A percentile compares a stretch with the other conserved stretches of the same genome.
These are phyloP conservation scores for Phytopythium cucurbitacearum DNA, from an alignment of 352 stramenopile genomes.

Conservation along the genomic window DNA sequence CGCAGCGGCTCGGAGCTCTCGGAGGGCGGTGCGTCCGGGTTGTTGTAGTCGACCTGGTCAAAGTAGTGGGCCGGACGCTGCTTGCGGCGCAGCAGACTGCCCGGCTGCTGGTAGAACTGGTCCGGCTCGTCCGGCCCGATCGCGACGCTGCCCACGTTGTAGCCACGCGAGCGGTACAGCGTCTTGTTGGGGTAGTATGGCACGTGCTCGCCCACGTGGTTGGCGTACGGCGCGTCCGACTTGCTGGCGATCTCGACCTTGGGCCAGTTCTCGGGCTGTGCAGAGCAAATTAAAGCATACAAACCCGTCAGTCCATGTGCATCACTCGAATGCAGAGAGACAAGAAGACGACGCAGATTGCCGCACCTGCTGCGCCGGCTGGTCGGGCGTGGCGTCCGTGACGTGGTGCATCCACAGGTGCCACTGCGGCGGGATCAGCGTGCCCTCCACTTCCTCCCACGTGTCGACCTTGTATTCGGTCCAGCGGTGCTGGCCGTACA, in stretches of 20 bases:
- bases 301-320: background rate
- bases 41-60: slow-evolving; percentile 84
- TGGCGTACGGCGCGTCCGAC: slow-evolving; percentile 67
- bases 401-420: slow-evolving; percentile 84
- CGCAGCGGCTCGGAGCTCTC: slow-evolving; percentile 50
- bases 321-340: background rate
- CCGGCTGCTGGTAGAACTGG: slow-evolving; percentile 80
- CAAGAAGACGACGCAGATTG: background rate
- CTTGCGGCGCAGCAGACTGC: slow-evolving; percentile 63
- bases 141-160: slow-evolving; percentile 72
- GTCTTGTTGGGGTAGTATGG: slow-evolving; percentile 77
- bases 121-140: slow-evolving; percentile 59
- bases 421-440: slow-evolving; percentile 77
- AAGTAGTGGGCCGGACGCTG: slow-evolving; percentile 61
- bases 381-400: slow-evolving; percentile 60
- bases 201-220: slow-evolving; percentile 59
- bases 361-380: slow-evolving; percentile 58
- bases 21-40: slow-evolving; percentile 39
- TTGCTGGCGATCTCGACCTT: slow-evolving; percentile 47
- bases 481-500: slow-evolving; percentile 76
- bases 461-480: slow-evolving; percentile 80
- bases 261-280: slow-evolving; percentile 60
- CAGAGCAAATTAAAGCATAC: slow-evolving; percentile 6
- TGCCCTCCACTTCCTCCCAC: slow-evolving; percentile 75
- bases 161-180: slow-evolving; percentile 72